Evolutionary conservation across 345 rosid species (phyloP), one percentile per base, ranked within the genome.

Genomic region (Gossypium anomalum): DNA sequence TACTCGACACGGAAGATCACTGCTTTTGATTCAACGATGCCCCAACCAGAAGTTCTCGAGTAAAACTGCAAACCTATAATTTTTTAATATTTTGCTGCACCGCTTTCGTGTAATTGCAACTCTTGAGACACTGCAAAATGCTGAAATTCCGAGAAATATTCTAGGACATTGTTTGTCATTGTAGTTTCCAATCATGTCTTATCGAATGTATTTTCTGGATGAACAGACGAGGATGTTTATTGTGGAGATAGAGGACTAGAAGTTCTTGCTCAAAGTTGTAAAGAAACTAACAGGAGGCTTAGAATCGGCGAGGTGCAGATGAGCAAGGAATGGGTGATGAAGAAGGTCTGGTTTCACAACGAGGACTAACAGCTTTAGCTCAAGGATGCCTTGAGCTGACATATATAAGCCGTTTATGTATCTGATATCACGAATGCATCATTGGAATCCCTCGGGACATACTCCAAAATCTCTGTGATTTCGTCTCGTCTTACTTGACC

Each of bases 21-120:
- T 95, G 99, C 71, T 56, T 75, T 84, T 95, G 75, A 89, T 95
- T 80, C 89, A 89, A 76, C 83, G 65, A 79, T 95, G 98, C 81
- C 91, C 93, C 78, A 88, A 91, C 84, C 93, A 74, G 98, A 95
- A 87, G 85, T 91, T 84, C 94, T 95, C 7, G 98, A 95, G 98
- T 94, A 86, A 14, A 70, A 41, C 71, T 59, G 10, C 56, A 47
- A 23, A 70, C 59, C 3, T 55, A 23, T 74, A 41, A 48, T 60
- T 74, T 41, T 22, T 67, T 48, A 41, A 52, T 44, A 16, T 77
- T 62, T 71, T 56, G 23, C 11, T 80, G 34, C 22, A 3, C 19
- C 44, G 2, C n/a, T 25, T 52, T 47, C 19, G 9, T 45, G 23
- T 34, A 44, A 75, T 22, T n/a, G 27, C 53, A 11, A 9, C 14